These are phyloP conservation scores for Gossypium australe DNA, from an alignment of 345 rosid genomes.

Conservation along the genomic window DNA sequence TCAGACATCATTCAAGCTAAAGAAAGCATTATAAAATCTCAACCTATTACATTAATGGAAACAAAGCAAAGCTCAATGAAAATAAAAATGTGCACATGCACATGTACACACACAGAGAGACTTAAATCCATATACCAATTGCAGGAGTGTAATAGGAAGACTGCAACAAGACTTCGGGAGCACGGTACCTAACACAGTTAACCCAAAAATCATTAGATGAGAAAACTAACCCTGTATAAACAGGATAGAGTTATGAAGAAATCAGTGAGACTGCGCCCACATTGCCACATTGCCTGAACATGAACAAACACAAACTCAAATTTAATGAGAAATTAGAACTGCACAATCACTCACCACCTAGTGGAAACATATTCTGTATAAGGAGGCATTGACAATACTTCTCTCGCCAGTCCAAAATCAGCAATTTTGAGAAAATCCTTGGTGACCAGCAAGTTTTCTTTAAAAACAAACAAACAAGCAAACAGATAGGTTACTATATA, in stretches of 20 bases:
- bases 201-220: constrained; percentile 5
- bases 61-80: neutral
- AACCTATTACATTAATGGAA: neutral
- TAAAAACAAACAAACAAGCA: neutral
- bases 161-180: constrained; percentile 90
- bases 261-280: neutral
- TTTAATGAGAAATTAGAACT: neutral
- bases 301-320: neutral
- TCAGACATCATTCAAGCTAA: constrained; percentile 19
- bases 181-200: constrained; percentile 67
- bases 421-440: constrained; percentile 76
- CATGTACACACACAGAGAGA: neutral
- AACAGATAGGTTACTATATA: neutral
- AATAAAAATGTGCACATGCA: neutral
- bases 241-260: neutral
- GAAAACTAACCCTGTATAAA: constrained; percentile 1
- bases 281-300: neutral
- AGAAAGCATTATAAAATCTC: neutral
- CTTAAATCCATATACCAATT: constrained; percentile 42
- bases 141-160: constrained; percentile 85
- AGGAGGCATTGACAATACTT: constrained; percentile 82
- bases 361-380: constrained; percentile 98
- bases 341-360: constrained; percentile 52
- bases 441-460: constrained; percentile 90
- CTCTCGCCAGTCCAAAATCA: constrained; percentile 96